A percentile compares a stretch with the other conserved stretches of the same genome.
Conservation (phyloP, 2,329 filamentous ascomycete species). For the Penicillium sp. region DNA sequence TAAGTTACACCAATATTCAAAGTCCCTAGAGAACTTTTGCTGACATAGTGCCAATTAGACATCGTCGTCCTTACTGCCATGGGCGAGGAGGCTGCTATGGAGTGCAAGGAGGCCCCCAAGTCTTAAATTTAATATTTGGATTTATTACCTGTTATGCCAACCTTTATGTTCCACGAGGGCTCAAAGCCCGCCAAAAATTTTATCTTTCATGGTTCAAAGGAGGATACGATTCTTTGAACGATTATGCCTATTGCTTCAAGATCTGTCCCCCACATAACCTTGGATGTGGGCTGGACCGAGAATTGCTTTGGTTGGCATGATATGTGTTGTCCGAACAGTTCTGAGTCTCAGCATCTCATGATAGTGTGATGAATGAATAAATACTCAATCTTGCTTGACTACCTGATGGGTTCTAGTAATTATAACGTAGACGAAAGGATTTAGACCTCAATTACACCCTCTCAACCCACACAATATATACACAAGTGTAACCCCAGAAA, state of each 20-base stretch:
- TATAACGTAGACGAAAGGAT: neutral
- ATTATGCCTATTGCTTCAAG: conserved; percentile 26
- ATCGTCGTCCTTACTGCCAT: conserved; percentile 92
- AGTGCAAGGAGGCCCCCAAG: conserved; percentile 82
- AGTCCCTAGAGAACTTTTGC: neutral
- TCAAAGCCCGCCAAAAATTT: conserved; percentile 22
- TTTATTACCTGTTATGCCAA: conserved; percentile 31
- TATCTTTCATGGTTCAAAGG: conserved; percentile 31
- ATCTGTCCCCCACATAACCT: conserved; percentile 30
- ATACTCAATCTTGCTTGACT: conserved; percentile 17
- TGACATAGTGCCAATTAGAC: conserved; percentile 53
- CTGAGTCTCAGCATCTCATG: conserved; percentile 39
- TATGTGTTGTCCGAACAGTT: conserved; percentile 35
- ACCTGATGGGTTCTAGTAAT: neutral
- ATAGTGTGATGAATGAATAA: conserved; percentile 42
- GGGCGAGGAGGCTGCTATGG: conserved; percentile 89
- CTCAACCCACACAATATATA: neutral
- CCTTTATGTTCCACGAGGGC: conserved; percentile 32
- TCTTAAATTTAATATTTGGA: conserved; percentile 25
- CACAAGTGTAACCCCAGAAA: neutral
- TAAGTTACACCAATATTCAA: conserved; percentile 55
- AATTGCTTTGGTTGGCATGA: conserved; percentile 39
- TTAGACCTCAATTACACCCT: neutral
- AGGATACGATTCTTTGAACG: conserved; percentile 30
- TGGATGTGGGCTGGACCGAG: conserved; percentile 38